Base-by-base conservation (phyloP, 1,284 basidiomycete species). In the Pascua guehoae region DNA sequence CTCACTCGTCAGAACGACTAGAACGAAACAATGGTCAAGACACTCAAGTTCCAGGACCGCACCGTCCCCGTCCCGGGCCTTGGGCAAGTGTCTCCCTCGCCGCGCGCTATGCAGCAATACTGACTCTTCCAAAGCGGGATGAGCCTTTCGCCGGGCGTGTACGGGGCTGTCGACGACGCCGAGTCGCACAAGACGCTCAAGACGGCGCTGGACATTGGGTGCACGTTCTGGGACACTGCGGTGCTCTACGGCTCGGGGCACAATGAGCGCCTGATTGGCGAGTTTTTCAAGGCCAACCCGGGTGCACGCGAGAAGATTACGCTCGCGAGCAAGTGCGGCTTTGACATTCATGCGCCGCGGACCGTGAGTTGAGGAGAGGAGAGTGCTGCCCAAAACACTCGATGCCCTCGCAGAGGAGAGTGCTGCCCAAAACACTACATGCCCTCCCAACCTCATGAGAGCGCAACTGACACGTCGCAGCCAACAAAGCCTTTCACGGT, bases 311-410 rank as follows among this genome's bases (percentile, higher is more conserved):
- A 73, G 8, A 74, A 77, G 55, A 66, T 78, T 9, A 78, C 78
- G 54, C 59, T 79, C 36, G 73, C 71, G n/a, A 73, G 73, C 52
- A 79, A 79, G 55, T 78, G 75, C 48, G 71, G 70, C 48, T 67
- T 67, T 46, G 61, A 64, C n/a, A 54, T 70, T 41, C 66, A 16
- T 37, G 24, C 4, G 7, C 17, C 37, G 8, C n/a, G 17, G 41
- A 17, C 41, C 18, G 5, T 16, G 24, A 51, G 50, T 51, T n/a
- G n/a, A n/a, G n/a, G n/a, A n/a, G n/a, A n/a, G n/a, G n/a, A n/a
- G n/a, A n/a, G n/a, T n/a, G n/a, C n/a, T n/a, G n/a, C n/a, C n/a
- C n/a, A n/a, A n/a, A n/a, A n/a, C n/a, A n/a, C n/a, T n/a, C n/a
- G n/a, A n/a, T n/a, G n/a, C n/a, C n/a, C n/a, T n/a, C n/a, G n/a